phyloP scores from a whole-genome alignment of 78 protist genomes.

The Polysphondylium violaceum region DNA sequence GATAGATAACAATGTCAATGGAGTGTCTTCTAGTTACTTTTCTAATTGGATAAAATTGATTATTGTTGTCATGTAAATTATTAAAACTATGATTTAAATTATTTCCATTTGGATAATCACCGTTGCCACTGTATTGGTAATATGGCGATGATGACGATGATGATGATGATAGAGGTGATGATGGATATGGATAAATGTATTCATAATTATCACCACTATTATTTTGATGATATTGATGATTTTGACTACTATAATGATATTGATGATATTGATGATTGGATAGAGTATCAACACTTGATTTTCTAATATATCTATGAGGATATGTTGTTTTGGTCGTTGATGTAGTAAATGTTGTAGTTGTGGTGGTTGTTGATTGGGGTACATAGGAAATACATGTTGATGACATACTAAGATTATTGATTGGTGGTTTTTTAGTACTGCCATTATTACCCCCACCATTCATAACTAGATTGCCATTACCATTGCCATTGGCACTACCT shows the following conservation, averaged over 20 bases:
- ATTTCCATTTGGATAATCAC: not conserved
- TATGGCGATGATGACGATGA: not conserved
- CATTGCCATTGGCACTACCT: constrained; percentile 7
- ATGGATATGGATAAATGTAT: not conserved
- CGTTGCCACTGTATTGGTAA: no score
- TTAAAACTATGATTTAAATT: not conserved
- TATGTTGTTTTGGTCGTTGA: not conserved
- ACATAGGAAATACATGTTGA: not conserved
- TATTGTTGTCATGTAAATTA: not conserved
- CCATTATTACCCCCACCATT: not conserved
- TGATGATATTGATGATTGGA: no score
- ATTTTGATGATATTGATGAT: not conserved
- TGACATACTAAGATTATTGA: not conserved
- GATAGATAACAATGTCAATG: constrained; percentile 39
- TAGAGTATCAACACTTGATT: no score
- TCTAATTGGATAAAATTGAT: not conserved
- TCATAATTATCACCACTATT: not conserved
- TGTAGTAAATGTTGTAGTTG: not conserved
- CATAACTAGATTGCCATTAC: no score
- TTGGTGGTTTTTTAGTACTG: no score
- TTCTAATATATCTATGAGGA: no score
- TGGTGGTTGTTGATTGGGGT: not conserved
- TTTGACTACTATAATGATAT: not conserved
- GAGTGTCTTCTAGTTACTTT: constrained; percentile 59
- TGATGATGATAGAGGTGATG: not conserved